Percentiles rank a stretch among this genome's conserved stretches.
phyloP scores from a whole-genome alignment of 2,329 filamentous ascomycete species.

The Coniochaeta prunicola region DNA sequence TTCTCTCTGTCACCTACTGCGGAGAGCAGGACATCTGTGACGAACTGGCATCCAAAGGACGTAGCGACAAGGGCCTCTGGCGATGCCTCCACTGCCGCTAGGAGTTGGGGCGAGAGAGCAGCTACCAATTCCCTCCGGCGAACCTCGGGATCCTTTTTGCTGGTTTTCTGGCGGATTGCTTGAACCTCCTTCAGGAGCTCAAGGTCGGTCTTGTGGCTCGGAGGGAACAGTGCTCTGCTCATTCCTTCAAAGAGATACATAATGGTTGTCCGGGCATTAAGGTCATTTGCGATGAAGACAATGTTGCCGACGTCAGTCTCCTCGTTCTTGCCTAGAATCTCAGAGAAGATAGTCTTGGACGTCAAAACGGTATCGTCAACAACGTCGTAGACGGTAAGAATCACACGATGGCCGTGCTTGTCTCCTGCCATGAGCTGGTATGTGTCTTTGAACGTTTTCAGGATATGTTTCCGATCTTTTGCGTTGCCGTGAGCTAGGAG shows the following conservation, averaged over 20 bases:
- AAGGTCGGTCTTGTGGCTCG: conserved; percentile 57
- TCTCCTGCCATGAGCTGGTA: conserved; percentile 81
- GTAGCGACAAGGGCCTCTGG: conserved; percentile 63
- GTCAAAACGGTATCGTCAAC: conserved; percentile 91
- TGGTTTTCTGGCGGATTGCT: conserved; percentile 72
- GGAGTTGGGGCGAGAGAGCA: conserved; percentile 64
- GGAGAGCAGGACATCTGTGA: conserved; percentile 74
- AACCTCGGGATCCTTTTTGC: conserved; percentile 80
- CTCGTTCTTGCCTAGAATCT: conserved; percentile 69
- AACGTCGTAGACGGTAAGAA: conserved; percentile 82
- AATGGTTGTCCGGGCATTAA: conserved; percentile 58
- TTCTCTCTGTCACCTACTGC: conserved; percentile 68
- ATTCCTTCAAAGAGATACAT: conserved; percentile 73
- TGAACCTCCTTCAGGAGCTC: conserved; percentile 71
- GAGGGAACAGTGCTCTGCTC: conserved; percentile 54
- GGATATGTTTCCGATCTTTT: conserved; percentile 85
- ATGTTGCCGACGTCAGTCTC: conserved; percentile 58
- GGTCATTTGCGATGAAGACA: conserved; percentile 56
- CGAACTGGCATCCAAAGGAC: conserved; percentile 79
- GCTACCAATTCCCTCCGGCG: conserved; percentile 71
- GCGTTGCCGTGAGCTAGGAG: conserved; percentile 77
- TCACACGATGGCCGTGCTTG: conserved; percentile 66
- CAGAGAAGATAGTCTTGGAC: conserved; percentile 77
- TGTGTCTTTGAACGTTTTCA: conserved; percentile 83
- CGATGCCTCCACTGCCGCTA: conserved; percentile 64